A percentile compares a stretch with the other conserved stretches of the same genome.
Conservation (phyloP, 768 basidiomycete species). For the Saitozyma podzolica region DNA sequence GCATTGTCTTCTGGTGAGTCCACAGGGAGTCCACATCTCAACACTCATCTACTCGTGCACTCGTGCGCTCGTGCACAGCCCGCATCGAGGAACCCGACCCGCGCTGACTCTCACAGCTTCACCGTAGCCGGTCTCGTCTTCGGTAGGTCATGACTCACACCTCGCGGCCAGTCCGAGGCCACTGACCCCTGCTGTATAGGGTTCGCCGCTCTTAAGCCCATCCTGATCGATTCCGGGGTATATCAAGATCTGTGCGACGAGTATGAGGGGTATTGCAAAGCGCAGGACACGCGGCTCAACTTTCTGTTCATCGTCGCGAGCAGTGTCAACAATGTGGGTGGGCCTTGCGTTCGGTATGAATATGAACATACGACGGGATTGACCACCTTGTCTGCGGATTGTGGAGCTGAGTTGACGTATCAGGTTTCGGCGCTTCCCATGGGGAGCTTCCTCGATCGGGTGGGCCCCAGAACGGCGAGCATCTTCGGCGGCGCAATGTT, state of each 20-base stretch:
- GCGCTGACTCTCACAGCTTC: constrained; percentile 2
- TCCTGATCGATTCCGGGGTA: constrained; percentile 47
- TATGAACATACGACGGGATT: background rate
- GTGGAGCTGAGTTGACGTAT: background rate
- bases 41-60: background rate
- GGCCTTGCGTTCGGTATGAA: constrained; percentile 12
- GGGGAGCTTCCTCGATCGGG: constrained; percentile 44
- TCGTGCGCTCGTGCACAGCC: constrained; percentile 1
- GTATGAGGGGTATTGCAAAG: constrained; percentile 25
- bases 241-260: constrained; percentile 44
- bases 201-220: constrained; percentile 52
- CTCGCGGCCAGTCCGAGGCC: too few species aligned
- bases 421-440: constrained; percentile 39
- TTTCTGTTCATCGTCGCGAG: constrained; percentile 52
- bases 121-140: constrained; percentile 50
- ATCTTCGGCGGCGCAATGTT: constrained; percentile 51
- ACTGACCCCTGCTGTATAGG: constrained; percentile 11
- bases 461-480: constrained; percentile 49
- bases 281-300: constrained; percentile 48
- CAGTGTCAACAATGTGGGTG: constrained; percentile 48
- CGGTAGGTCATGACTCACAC: constrained; percentile 25
- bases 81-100: too few species aligned
- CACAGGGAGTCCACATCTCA: background rate
- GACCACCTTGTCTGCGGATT: background rate
- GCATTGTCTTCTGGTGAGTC: constrained; percentile 25